Conservation (phyloP, 176 grass and related monocot species). For the Bonia amplexicaulis region DNA sequence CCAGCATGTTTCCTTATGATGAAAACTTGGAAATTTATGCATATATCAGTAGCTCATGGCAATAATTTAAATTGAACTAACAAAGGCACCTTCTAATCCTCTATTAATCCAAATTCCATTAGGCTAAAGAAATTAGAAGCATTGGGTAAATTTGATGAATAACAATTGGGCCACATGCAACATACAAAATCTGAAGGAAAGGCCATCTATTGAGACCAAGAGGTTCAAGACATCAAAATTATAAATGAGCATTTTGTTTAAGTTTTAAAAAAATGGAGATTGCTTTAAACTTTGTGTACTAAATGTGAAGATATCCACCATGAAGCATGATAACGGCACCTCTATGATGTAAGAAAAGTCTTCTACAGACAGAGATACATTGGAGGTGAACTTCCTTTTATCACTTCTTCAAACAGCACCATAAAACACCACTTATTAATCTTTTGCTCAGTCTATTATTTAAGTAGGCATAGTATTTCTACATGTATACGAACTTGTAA, state of each 20-base stretch:
- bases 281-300: neutral
- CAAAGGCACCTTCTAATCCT: neutral
- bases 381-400: neutral
- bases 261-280: neutral
- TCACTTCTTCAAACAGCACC: conserved; percentile 1
- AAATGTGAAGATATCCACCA: neutral
- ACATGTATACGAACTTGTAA: neutral
- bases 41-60: neutral
- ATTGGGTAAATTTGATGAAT: neutral
- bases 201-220: neutral
- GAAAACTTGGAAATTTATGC: neutral
- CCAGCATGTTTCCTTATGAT: neutral
- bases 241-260: neutral
- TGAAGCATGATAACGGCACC: neutral
- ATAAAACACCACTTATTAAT: neutral
- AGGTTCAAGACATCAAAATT: neutral
- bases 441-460: neutral
- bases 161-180: neutral
- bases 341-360: neutral
- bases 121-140: neutral
- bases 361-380: neutral
- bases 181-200: neutral
- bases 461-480: neutral
- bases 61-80: conserved; percentile 9
- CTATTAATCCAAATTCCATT: neutral